These are phyloP conservation scores for Sapria himalayana DNA, from an alignment of 345 rosid genomes.

Conservation along the genomic window DNA sequence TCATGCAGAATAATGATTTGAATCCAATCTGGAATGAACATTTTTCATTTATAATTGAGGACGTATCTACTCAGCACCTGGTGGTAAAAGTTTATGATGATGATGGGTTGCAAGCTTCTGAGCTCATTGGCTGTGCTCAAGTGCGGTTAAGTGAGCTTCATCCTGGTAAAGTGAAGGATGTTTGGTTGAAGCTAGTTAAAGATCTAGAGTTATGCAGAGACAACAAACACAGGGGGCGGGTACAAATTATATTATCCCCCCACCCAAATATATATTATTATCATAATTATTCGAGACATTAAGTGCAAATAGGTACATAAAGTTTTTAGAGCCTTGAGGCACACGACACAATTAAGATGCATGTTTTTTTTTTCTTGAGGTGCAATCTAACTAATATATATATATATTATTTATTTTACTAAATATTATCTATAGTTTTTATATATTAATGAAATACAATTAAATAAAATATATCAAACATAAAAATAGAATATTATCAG, in stretches of 20 bases:
- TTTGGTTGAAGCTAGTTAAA: constrained; percentile 92
- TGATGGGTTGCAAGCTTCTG: constrained; percentile 84
- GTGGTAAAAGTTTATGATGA: constrained; percentile 73
- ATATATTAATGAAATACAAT: too few relatives aligned
- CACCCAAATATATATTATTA: background rate
- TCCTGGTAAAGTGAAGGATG: constrained; percentile 97
- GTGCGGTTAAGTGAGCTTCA: constrained; percentile 53
- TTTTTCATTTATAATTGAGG: constrained; percentile 76
- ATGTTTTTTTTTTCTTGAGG: background rate
- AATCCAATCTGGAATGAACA: constrained; percentile 99
- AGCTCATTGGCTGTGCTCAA: constrained; percentile 78
- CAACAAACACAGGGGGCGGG: constrained; percentile 80
- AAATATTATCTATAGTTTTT: too few relatives aligned
- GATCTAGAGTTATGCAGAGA: constrained; percentile 95
- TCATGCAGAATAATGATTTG: constrained; percentile 64
- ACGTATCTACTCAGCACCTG: constrained; percentile 76
- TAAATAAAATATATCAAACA: too few relatives aligned
- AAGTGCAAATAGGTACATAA: too few relatives aligned
- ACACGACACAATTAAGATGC: too few relatives aligned
- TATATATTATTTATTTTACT: too few relatives aligned
- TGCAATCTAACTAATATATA: background rate
- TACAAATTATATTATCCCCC: constrained; percentile 9
- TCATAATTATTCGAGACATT: background rate
- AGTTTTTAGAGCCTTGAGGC: too few relatives aligned
- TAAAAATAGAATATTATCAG: too few relatives aligned